Percentiles rank a stretch among this genome's conserved stretches.
Evolutionary conservation across 2,329 filamentous ascomycete species (phyloP).

Genomic region (Alternaria ventricosa): DNA sequence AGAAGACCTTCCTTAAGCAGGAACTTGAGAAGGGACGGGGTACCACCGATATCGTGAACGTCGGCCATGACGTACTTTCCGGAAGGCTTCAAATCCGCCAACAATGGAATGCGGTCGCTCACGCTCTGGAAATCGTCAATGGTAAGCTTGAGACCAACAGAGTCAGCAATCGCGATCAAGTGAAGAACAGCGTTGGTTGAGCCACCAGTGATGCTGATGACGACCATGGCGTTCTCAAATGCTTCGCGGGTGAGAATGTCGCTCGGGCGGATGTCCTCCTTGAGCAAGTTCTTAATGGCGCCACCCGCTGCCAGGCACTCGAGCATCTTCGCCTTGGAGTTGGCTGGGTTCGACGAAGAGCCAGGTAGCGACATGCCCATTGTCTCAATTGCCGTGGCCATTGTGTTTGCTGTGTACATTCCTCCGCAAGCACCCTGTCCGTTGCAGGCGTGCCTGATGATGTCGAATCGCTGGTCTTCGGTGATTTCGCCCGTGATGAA

Average conservation of each 20-base stretch:
- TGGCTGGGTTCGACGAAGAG: slow-evolving; percentile 59
- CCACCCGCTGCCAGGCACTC: slow-evolving; percentile 59
- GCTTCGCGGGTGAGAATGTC: slow-evolving; percentile 59
- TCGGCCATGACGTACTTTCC: slow-evolving; percentile 66
- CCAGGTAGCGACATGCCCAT: slow-evolving; percentile 60
- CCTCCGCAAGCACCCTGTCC: slow-evolving; percentile 84
- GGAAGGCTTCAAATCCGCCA: slow-evolving; percentile 60
- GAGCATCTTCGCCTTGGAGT: slow-evolving; percentile 58
- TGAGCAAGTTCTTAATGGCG: slow-evolving; percentile 59
- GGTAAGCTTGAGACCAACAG: slow-evolving; percentile 57
- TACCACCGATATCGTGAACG: slow-evolving; percentile 61
- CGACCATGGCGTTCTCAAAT: slow-evolving; percentile 60
- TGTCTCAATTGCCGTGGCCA: slow-evolving; percentile 59
- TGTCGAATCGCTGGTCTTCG: slow-evolving; percentile 91
- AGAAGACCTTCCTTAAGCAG: slow-evolving; percentile 58
- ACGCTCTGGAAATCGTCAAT: slow-evolving; percentile 61
- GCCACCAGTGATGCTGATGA: slow-evolving; percentile 59
- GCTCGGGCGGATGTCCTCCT: slow-evolving; percentile 57
- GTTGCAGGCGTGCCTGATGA: slow-evolving; percentile 90
- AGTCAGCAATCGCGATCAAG: slow-evolving; percentile 59
- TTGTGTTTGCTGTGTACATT: slow-evolving; percentile 68
- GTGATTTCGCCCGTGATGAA: slow-evolving; percentile 90
- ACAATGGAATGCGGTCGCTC: slow-evolving; percentile 57
- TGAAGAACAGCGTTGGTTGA: slow-evolving; percentile 60
- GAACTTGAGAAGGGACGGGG: slow-evolving; percentile 58